Base-by-base conservation (phyloP, 345 rosid genomes). In the Murraya koenigii region DNA sequence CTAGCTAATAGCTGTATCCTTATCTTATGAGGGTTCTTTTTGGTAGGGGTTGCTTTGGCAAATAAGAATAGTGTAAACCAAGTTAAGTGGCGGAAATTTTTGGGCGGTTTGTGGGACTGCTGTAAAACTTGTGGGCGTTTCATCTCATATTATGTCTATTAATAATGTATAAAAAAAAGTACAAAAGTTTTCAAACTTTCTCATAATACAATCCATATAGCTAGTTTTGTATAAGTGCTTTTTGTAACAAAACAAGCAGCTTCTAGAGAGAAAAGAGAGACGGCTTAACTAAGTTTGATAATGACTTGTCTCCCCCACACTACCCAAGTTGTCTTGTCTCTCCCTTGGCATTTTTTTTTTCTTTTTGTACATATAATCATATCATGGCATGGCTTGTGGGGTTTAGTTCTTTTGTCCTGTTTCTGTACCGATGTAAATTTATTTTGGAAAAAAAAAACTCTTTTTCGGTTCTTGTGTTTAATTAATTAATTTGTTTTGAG, bases 51-150 rank as follows among this genome's bases (percentile, higher is more conserved):
- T 79, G 82, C 82, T 79, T 79, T n/a, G 38, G 39, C 72, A 71
- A 79, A 33, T 38, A 72, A 65, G 77, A 71, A 81, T 56, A 79
- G 81, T 79, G 77, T 55, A 74, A 78, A 71, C 36, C 8, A 81
- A 81, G 86, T 44, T 65, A 77, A 23, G 55, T 39, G 70, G 71
- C 22, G 59, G 66, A 59, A 25, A 71, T 35, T 80, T 36, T 81
- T 73, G 84, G 87, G 87, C 82, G 84, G 87, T 72, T 84, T 78
- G 87, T 84, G 87, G 84, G 82, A 72, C 84, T 78, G 71, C 65
- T 58, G 14, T 17, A 44, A 33, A 44, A 47, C 58, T 38, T 65
- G 71, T 68, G 68, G 58, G 54, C 55, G 75, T 52, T 72, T 60
- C 58, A 44, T 77, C 13, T 52, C 49, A 47, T 67, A 59, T 68